phyloP scores from a whole-genome alignment of 768 basidiomycete genomes.

The Trametes maxima region DNA sequence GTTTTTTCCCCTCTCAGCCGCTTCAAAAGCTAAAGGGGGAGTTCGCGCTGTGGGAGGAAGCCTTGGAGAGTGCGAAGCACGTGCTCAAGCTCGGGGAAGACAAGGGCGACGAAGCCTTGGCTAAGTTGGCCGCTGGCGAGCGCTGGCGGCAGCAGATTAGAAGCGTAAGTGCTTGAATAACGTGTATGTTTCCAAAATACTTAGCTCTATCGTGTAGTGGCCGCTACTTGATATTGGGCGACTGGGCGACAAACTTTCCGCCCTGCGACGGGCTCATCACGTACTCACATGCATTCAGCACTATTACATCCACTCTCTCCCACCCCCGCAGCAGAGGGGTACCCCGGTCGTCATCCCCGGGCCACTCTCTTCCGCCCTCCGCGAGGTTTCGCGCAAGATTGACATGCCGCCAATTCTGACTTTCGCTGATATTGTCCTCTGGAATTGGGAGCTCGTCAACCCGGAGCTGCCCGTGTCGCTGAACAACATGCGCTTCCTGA shows the following conservation, averaged over 20 bases:
- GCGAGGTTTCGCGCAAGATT: slow-evolving; percentile 71
- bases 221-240: slow-evolving; percentile 61
- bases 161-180: slow-evolving; percentile 50
- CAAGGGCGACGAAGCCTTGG: slow-evolving; percentile 46
- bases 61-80: slow-evolving; percentile 54
- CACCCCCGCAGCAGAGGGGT: slow-evolving; percentile 39
- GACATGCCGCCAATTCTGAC: slow-evolving; percentile 93
- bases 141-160: slow-evolving; percentile 67
- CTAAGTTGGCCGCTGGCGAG: slow-evolving; percentile 57
- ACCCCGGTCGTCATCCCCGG: slow-evolving; percentile 64
- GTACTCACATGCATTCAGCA: slow-evolving; percentile 89
- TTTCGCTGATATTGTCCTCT: slow-evolving; percentile 94
- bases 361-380: slow-evolving; percentile 76
- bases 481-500: slow-evolving; percentile 73
- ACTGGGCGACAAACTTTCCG: slow-evolving; percentile 57
- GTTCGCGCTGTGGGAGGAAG: slow-evolving; percentile 74
- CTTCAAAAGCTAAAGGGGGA: slow-evolving; percentile 54
- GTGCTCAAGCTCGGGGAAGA: slow-evolving; percentile 62
- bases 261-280: slow-evolving; percentile 82
- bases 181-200: not conserved
- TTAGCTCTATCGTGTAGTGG: slow-evolving; percentile 50
- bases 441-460: slow-evolving; percentile 78
- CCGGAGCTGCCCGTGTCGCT: slow-evolving; percentile 58
- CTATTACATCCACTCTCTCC: slow-evolving; percentile 86
- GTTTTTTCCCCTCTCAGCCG: slow-evolving; percentile 79